Evolutionary conservation across 2,329 filamentous ascomycete species (phyloP).

Genomic region (Passalora sequoiae): DNA sequence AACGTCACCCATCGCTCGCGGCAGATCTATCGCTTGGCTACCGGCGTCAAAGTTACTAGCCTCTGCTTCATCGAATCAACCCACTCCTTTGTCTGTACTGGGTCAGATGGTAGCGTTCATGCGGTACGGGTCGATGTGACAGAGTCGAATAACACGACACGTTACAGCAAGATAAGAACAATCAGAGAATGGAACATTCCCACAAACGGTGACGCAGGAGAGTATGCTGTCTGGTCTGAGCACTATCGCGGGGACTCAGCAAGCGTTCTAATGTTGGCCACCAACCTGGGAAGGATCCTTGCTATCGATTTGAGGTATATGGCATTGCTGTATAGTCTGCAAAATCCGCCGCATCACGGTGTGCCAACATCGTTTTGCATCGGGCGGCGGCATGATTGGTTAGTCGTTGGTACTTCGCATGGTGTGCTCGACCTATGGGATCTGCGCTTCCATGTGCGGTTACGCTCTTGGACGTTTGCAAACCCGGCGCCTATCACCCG

Average conservation of each 20-base stretch:
- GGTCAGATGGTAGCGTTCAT: constrained; percentile 82
- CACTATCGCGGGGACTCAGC: constrained; percentile 78
- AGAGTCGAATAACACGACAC: constrained; percentile 52
- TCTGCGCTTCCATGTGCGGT: constrained; percentile 80
- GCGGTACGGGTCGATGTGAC: constrained; percentile 76
- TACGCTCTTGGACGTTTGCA: constrained; percentile 83
- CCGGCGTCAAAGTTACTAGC: constrained; percentile 68
- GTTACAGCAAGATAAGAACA: constrained; percentile 72
- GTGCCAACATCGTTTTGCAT: constrained; percentile 87
- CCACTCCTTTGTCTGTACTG: constrained; percentile 87
- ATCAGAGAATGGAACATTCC: constrained; percentile 78
- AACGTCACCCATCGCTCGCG: constrained; percentile 81
- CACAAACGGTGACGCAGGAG: constrained; percentile 42
- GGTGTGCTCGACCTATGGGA: constrained; percentile 95
- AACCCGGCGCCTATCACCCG: constrained; percentile 76
- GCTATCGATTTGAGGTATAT: constrained; percentile 85
- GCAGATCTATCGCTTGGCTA: constrained; percentile 72
- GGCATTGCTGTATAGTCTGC: constrained; percentile 70
- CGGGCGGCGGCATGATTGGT: constrained; percentile 80
- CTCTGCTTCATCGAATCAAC: constrained; percentile 91
- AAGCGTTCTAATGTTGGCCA: constrained; percentile 81
- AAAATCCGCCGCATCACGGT: constrained; percentile 87
- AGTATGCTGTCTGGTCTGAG: constrained; percentile 84
- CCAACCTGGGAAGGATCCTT: constrained; percentile 75
- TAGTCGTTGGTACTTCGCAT: constrained; percentile 85